Evolutionary conservation across 495 filamentous ascomycete genomes (phyloP), one percentile per base, ranked within the genome.

Genomic region (Barbatosphaeria neglecta): DNA sequence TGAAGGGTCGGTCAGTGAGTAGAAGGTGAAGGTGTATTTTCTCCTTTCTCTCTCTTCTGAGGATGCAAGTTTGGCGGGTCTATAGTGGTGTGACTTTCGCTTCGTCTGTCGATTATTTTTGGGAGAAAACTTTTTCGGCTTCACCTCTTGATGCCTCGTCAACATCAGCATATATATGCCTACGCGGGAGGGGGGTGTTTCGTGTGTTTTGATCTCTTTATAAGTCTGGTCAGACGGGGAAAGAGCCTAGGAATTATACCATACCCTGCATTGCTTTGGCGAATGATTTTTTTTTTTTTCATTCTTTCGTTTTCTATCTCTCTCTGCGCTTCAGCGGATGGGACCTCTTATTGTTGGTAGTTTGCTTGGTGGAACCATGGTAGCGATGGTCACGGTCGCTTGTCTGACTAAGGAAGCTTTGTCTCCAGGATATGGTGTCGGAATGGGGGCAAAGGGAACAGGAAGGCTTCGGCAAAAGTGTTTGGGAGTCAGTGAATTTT

Each of bases 1-100:
- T 11, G 60, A 62, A 24, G 54, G 56, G 27, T 51, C 31, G 23
- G 55, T 67, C 11, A 72, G 68, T 44, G 65, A 65, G 37, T 68
- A 43, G 59, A 8, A 22, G 43, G 17, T 6, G n/a, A 45, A 45
- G 25, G 18, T 25, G 31, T 13, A 40, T n/a, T n/a, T n/a, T n/a
- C n/a, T n/a, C n/a, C n/a, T n/a, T n/a, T n/a, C n/a, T n/a, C n/a
- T n/a, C n/a, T n/a, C n/a, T n/a, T n/a, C n/a, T n/a, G n/a, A n/a
- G n/a, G n/a, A n/a, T n/a, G 5, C 11, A 10, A 10, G n/a, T 20
- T 40, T 23, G 38, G 33, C 16, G 13, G n/a, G 31, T 17, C 27
- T 15, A 25, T 43, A 33, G 40, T 37, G 5, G 6, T 15, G 9
- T 45, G 4, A 6, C 4, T 6, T 45, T 37, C 18, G 23, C 43